These are phyloP conservation scores for Rugosomyces carneus DNA, from an alignment of 1,284 basidiomycete genomes.

Conservation along the genomic window DNA sequence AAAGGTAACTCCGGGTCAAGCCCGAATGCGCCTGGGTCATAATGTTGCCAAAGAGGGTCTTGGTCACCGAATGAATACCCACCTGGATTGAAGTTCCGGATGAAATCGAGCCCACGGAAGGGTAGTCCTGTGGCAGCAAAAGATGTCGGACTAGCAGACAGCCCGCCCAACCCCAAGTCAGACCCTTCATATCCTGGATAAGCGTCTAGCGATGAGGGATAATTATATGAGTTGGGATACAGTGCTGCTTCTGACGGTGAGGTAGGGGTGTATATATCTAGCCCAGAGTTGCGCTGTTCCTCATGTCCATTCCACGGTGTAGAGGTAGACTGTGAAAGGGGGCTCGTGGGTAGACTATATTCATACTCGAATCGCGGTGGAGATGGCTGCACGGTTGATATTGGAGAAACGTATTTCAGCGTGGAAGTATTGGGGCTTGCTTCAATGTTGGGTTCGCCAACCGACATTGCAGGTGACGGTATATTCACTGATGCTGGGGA, in stretches of 20 bases:
- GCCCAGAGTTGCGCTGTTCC: slow-evolving; percentile 26
- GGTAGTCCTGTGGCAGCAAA: slow-evolving; percentile 69
- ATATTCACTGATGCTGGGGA: slow-evolving; percentile 67
- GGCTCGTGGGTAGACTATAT: slow-evolving; percentile 42
- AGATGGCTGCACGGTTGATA: slow-evolving; percentile 44
- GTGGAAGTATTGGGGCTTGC: slow-evolving; percentile 37
- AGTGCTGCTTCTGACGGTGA: slow-evolving; percentile 30
- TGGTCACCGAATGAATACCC: slow-evolving; percentile 45
- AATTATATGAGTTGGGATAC: slow-evolving; percentile 34
- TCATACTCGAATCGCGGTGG: slow-evolving; percentile 51
- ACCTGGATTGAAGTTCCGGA: slow-evolving; percentile 58
- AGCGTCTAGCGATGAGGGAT: slow-evolving; percentile 41
- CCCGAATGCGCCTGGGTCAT: slow-evolving; percentile 65
- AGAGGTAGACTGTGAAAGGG: slow-evolving; percentile 30
- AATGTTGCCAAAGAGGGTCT: slow-evolving; percentile 66
- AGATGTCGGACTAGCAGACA: slow-evolving; percentile 49
- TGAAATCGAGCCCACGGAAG: slow-evolving; percentile 73
- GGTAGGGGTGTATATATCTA: slow-evolving; percentile 37
- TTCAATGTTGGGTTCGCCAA: slow-evolving; percentile 36
- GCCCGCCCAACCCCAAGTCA: slow-evolving; percentile 35
- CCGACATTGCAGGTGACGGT: slow-evolving; percentile 58
- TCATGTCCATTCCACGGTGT: slow-evolving; percentile 42
- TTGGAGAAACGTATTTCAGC: slow-evolving; percentile 38
- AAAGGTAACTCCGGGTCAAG: slow-evolving; percentile 72
- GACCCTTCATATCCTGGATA: slow-evolving; percentile 40